A percentile compares a stretch with the other conserved stretches of the same genome.
Conservation (phyloP, 139 green algal species). For the Coccomyxa sp. region DNA sequence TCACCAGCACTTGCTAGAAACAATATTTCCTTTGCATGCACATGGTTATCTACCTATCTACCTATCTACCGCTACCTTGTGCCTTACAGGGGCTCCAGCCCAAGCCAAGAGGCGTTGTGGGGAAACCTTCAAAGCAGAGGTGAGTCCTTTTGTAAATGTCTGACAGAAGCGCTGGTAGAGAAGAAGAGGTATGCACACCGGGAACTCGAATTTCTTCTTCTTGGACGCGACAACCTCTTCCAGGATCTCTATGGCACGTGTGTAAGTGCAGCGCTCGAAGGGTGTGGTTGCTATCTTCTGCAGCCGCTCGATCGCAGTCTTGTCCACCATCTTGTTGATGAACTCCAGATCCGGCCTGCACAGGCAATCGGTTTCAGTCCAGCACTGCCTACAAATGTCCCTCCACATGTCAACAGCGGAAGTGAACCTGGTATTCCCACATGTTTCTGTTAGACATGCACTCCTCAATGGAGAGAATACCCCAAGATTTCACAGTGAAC, state of each 20-base stretch:
- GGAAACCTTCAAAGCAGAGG: no score
- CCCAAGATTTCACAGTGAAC: no score
- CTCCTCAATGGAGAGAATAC: neutral
- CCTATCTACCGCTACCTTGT: no score
- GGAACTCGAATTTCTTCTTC: constrained; percentile 83
- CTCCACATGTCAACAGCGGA: neutral
- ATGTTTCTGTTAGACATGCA: neutral
- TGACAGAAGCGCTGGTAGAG: no score
- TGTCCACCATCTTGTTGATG: constrained; percentile 79
- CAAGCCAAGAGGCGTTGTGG: no score
- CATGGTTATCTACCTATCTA: no score
- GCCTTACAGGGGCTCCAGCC: no score
- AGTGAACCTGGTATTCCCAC: neutral
- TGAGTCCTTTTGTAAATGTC: no score
- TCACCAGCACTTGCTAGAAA: no score
- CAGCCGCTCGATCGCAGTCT: constrained; percentile 69
- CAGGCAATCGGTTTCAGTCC: neutral
- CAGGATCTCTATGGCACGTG: constrained; percentile 89
- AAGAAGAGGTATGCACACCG: constrained; percentile 5
- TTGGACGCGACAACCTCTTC: constrained; percentile 53
- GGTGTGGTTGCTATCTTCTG: constrained; percentile 67
- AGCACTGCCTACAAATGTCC: neutral
- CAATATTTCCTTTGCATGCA: no score
- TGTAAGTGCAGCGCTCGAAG: constrained; percentile 91
- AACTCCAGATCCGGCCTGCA: constrained; percentile 70